These are phyloP conservation scores for Dictyostelium firmibasis DNA, from an alignment of 78 protist genomes.

Conservation along the genomic window DNA sequence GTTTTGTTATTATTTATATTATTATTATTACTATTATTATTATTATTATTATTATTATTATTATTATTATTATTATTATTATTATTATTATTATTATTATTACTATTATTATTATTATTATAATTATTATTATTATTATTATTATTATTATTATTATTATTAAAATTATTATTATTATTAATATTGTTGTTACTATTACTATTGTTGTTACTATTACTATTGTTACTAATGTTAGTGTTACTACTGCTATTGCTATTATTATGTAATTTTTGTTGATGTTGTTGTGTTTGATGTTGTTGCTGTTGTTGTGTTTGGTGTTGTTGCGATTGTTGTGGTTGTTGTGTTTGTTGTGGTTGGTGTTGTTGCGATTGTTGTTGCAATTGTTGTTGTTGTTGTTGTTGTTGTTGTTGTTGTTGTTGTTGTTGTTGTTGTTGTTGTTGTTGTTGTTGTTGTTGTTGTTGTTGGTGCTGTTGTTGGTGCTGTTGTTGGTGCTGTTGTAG, in stretches of 20 bases:
- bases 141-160: no score
- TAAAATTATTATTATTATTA: no score
- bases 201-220: no score
- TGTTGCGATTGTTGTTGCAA: constrained; percentile 5
- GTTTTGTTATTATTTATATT: neutral
- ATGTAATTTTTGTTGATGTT: neutral
- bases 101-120: no score
- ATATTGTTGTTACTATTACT: no score
- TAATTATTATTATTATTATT: no score
- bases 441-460: neutral
- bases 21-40: neutral
- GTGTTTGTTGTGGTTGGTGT: neutral
- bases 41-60: neutral
- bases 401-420: constrained; percentile 3
- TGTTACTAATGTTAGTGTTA: neutral
- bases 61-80: no score
- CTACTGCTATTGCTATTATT: neutral
- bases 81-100: no score
- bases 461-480: neutral
- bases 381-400: constrained; percentile 24
- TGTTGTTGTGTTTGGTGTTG: neutral
- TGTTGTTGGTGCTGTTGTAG: neutral
- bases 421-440: neutral
- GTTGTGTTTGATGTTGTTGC: neutral
- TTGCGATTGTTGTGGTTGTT: neutral